Base-by-base conservation (phyloP, 331 rosid genomes). In the Phaseolus coccineus region DNA sequence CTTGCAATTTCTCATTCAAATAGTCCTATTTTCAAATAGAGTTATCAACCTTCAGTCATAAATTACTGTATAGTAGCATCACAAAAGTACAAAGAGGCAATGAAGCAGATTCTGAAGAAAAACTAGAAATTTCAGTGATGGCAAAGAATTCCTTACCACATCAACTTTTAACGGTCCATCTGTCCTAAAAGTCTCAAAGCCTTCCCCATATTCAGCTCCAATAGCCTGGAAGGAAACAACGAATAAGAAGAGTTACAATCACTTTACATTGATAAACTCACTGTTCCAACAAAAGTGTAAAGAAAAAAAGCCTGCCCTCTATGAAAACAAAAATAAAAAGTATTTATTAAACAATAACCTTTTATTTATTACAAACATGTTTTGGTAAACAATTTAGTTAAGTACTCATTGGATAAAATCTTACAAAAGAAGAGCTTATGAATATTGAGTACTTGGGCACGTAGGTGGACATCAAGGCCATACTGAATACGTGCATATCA, bases 201-300 rank as follows among this genome's bases (percentile, higher is more conserved):
- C 99, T 86, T 96, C 99, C 76, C 99, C 99, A 85, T 96, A 96
- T 86, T 96, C 99, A 80, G 99, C 99, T 81, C 99, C 99, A 84
- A 96, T 96, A 35, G 93, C 94, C 99, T 96, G 85, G 14, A 73
- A 78, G 44, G 63, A 71, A 76, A 80, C 80, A 24, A 40, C 4
- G 9, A 82, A 19, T 9, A 12, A 11, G 53, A 71, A 61, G 25
- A 39, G 53, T 81, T 53, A 64, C 47, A 46, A 57, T 39, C 83
- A 78, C 47, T 48, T 71, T 44, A 73, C 24, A 28, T 61, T 66
- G 50, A 62, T 53, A 53, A 81, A 68, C 65, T 73, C 66, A 85
- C 51, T 66, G 52, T 68, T 76, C 69, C 72, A 69, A 33, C 46
- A 35, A 52, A 62, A 77, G 37, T 4, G 2, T 62, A 72, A 33